These are phyloP conservation scores for Verruconis gallopava DNA, from an alignment of 2,329 filamentous ascomycete species.

Conservation along the genomic window DNA sequence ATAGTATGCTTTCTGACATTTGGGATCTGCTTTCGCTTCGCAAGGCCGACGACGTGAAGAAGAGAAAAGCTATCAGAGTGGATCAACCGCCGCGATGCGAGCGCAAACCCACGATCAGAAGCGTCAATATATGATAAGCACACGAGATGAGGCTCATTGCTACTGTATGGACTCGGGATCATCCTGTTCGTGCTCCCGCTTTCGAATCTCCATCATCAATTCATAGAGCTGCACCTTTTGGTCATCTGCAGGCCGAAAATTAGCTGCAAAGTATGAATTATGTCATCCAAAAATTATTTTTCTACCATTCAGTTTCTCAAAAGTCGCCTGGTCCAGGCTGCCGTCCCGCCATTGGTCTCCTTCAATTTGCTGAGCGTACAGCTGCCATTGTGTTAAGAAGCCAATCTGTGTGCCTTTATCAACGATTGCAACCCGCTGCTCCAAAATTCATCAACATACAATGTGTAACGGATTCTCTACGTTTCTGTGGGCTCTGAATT, in stretches of 20 bases:
- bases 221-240: conserved; percentile 91
- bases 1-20: no score
- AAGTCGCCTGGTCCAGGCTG: conserved; percentile 68
- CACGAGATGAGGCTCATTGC: conserved; percentile 11
- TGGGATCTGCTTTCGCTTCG: not conserved
- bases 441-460: conserved; percentile 38
- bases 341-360: conserved; percentile 75
- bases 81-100: not conserved
- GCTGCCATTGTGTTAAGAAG: conserved; percentile 92
- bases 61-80: not conserved
- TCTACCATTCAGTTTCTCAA: conserved; percentile 90
- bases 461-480: conserved; percentile 88
- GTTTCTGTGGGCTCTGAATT: conserved; percentile 72
- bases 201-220: conserved; percentile 70
- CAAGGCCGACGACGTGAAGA: not conserved
- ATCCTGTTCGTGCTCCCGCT: conserved; percentile 35
- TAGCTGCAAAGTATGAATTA: no score
- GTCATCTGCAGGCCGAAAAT: conserved; percentile 64
- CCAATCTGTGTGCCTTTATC: conserved; percentile 54
- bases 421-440: not conserved
- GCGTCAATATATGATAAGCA: not conserved
- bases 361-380: conserved; percentile 85
- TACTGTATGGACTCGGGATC: conserved; percentile 27
- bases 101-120: no score
- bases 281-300: no score